phyloP scores from a whole-genome alignment of 352 stramenopile species.

The Globisporangium nunn region DNA sequence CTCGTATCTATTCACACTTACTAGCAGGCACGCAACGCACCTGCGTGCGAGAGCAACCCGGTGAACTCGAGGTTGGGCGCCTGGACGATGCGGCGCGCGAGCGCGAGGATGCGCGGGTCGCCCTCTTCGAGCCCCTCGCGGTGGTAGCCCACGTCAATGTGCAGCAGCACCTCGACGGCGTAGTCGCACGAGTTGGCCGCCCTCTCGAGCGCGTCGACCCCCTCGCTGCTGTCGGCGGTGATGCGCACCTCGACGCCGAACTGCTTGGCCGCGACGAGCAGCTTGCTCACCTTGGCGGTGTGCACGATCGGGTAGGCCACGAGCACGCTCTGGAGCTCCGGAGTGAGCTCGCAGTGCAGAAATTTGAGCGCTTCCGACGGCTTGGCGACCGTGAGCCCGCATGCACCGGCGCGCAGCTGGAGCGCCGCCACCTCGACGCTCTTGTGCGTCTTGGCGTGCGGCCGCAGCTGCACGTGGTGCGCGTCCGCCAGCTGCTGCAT shows the following conservation, averaged over 20 bases:
- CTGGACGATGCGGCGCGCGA: constrained; percentile 44
- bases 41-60: constrained; percentile 55
- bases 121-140: constrained; percentile 58
- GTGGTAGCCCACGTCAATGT: constrained; percentile 74
- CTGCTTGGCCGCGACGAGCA: constrained; percentile 41
- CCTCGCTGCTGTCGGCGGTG: constrained; percentile 53
- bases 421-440: constrained; percentile 52
- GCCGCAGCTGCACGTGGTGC: constrained; percentile 47
- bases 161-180: constrained; percentile 46
- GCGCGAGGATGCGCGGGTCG: constrained; percentile 38
- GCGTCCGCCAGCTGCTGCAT: constrained; percentile 52
- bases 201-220: constrained; percentile 45
- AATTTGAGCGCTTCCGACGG: constrained; percentile 61
- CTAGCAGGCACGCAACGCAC: constrained; percentile 7
- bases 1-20: no score
- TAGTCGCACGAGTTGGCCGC: constrained; percentile 33
- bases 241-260: constrained; percentile 42
- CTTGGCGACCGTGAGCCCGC: constrained; percentile 63
- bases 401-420: constrained; percentile 44
- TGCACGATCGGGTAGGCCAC: constrained; percentile 70
- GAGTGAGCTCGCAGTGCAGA: constrained; percentile 28
- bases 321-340: constrained; percentile 41
- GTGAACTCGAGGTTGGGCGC: constrained; percentile 43
- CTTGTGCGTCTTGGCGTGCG: constrained; percentile 78
- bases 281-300: constrained; percentile 40